phyloP scores from a whole-genome alignment of 2,329 filamentous ascomycete species.

The Colletotrichum gigasporum region DNA sequence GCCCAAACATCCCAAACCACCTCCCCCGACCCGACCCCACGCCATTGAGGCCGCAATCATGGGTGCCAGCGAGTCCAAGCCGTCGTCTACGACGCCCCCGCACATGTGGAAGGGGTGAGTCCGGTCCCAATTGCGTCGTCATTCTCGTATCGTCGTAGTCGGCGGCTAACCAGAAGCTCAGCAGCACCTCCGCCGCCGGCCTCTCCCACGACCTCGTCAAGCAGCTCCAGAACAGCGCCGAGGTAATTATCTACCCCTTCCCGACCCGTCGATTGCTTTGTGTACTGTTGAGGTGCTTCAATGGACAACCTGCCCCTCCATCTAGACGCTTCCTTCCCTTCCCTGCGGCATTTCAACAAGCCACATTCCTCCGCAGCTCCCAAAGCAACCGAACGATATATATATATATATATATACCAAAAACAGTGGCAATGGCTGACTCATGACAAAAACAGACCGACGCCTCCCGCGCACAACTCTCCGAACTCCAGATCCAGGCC shows the following conservation, averaged over 20 bases:
- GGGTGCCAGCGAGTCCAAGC: slow-evolving; percentile 67
- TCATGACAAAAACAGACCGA: slow-evolving; percentile 73
- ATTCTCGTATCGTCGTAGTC: neutral
- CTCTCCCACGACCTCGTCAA: slow-evolving; percentile 86
- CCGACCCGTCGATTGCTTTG: neutral
- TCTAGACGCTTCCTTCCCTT: neutral
- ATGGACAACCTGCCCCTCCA: neutral
- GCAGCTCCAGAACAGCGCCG: slow-evolving; percentile 82
- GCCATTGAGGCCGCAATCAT: slow-evolving; percentile 52
- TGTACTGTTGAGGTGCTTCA: neutral
- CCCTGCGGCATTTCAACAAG: neutral
- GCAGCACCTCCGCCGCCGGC: slow-evolving; percentile 55
- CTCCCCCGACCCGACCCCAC: too few relatives aligned
- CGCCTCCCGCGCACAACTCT: slow-evolving; percentile 80
- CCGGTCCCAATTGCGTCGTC: slow-evolving; percentile 4
- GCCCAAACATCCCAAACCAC: slow-evolving; percentile 28
- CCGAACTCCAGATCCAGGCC: slow-evolving; percentile 88
- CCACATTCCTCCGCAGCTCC: too few relatives aligned
- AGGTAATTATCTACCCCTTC: slow-evolving; percentile 66
- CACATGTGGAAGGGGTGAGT: slow-evolving; percentile 67
- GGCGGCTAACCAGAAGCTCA: slow-evolving; percentile 31
- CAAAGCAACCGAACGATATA: neutral
- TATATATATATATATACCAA: neutral
- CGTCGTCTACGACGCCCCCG: slow-evolving; percentile 50
- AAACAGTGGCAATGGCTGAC: neutral